Percentiles rank a stretch among this genome's conserved stretches.
Evolutionary conservation across 1,284 basidiomycete species (phyloP).

Genomic region (Ceratobasidium papillatum): DNA sequence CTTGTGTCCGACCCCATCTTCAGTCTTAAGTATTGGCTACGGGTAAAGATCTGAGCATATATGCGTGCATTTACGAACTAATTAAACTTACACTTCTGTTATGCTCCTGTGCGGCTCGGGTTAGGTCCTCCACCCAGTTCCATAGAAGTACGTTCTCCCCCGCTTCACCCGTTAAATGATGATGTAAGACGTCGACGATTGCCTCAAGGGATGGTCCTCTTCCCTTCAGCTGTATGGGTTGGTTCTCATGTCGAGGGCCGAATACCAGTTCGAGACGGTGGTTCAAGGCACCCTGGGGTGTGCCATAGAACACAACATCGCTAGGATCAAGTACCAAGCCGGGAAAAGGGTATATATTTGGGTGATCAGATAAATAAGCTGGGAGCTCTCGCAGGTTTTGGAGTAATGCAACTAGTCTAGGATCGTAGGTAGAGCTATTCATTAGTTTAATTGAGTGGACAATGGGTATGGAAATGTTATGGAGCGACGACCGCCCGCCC

Average conservation of each 20-base stretch:
- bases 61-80: not conserved
- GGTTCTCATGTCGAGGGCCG: not conserved
- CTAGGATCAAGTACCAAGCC: not conserved
- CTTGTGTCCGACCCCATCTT: not conserved
- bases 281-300: not conserved
- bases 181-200: not conserved
- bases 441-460: not conserved
- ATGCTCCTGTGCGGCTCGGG: not conserved
- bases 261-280: slow-evolving; percentile 9
- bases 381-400: not conserved
- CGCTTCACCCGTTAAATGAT: not conserved
- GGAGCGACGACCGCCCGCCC: not conserved
- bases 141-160: slow-evolving; percentile 17
- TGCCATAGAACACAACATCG: slow-evolving; percentile 18
- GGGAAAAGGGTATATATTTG: slow-evolving; percentile 2
- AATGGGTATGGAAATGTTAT: not conserved
- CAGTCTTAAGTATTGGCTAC: not conserved
- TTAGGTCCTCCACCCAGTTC: slow-evolving; percentile 27
- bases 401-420: not conserved
- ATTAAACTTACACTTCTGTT: not conserved
- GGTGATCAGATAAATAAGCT: not conserved
- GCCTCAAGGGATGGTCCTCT: slow-evolving; percentile 5
- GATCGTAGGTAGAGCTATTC: not conserved
- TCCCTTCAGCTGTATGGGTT: not conserved
- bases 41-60: not conserved